phyloP scores from a whole-genome alignment of 202 grass and related monocot genomes.

The Eragrostis tef region DNA sequence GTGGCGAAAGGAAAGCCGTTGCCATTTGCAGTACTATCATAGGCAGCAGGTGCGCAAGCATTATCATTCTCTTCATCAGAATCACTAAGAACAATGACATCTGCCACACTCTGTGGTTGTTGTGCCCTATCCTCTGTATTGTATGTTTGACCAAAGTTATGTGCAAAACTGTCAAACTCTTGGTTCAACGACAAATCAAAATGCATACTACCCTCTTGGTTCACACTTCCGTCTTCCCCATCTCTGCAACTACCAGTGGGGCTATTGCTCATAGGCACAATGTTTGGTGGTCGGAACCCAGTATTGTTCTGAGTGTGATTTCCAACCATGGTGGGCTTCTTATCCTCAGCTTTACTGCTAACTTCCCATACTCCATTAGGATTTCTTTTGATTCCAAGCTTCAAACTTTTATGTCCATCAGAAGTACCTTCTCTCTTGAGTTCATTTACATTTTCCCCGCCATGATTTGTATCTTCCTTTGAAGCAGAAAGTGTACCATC shows the following conservation, averaged over 20 bases:
- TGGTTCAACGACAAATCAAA: conserved; percentile 80
- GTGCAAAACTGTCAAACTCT: conserved; percentile 67
- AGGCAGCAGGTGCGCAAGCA: conserved; percentile 50
- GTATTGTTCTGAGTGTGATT: conserved; percentile 57
- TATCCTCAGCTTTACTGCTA: conserved; percentile 65
- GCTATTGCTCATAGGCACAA: conserved; percentile 65
- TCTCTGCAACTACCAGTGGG: conserved; percentile 71
- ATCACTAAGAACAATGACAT: conserved; percentile 91
- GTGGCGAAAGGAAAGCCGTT: conserved; percentile 59
- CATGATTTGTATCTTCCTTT: conserved; percentile 55
- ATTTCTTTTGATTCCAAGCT: conserved; percentile 78
- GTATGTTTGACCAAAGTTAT: conserved; percentile 59
- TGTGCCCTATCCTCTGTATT: conserved; percentile 63
- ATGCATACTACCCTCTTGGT: conserved; percentile 69
- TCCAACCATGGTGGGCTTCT: conserved; percentile 48
- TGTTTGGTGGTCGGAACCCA: conserved; percentile 55
- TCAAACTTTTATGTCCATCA: conserved; percentile 62
- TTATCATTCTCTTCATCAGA: conserved; percentile 83
- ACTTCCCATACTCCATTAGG: conserved; percentile 79
- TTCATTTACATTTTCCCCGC: conserved; percentile 46
- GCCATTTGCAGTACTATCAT: conserved; percentile 54
- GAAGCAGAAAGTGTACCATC: conserved; percentile 67
- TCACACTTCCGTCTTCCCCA: conserved; percentile 84
- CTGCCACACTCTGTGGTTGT: conserved; percentile 48
- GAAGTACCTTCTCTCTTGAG: conserved; percentile 71